These are phyloP conservation scores for Sarocladiaceae sp. DNA, from an alignment of 2,329 filamentous ascomycete species.

Conservation along the genomic window DNA sequence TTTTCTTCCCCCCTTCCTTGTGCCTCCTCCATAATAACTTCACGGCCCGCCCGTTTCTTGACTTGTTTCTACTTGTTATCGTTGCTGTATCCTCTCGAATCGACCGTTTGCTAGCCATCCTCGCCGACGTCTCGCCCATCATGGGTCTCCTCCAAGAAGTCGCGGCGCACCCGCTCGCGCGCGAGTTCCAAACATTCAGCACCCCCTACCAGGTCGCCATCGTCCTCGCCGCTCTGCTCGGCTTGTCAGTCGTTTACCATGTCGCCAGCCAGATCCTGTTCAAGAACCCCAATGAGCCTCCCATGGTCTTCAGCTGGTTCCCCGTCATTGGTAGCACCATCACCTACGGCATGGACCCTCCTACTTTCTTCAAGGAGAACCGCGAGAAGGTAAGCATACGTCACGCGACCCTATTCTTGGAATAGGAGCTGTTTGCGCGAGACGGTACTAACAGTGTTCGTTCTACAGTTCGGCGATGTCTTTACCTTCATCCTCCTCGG, in stretches of 20 bases:
- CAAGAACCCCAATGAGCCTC: constrained; percentile 77
- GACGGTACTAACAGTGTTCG: not conserved
- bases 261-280: constrained; percentile 75
- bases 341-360: constrained; percentile 92
- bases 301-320: constrained; percentile 76
- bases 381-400: constrained; percentile 64
- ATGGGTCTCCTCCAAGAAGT: constrained; percentile 56
- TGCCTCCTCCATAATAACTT: constrained; percentile 2
- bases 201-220: constrained; percentile 43
- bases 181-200: constrained; percentile 45
- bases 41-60: constrained; percentile 4
- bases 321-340: constrained; percentile 87
- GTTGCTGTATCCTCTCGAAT: not conserved
- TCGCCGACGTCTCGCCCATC: constrained; percentile 12
- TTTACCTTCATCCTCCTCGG: constrained; percentile 88
- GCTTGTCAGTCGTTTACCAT: constrained; percentile 67
- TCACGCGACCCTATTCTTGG: too few species aligned
- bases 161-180: constrained; percentile 43
- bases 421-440: too few species aligned
- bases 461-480: constrained; percentile 71
- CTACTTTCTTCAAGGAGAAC: constrained; percentile 74
- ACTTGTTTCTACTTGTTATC: not conserved
- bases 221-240: constrained; percentile 38
- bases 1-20: not conserved
- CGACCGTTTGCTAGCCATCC: too few species aligned